Evolutionary conservation across 257 asterid species (phyloP).

Genomic region (Salvia rosmarinus): DNA sequence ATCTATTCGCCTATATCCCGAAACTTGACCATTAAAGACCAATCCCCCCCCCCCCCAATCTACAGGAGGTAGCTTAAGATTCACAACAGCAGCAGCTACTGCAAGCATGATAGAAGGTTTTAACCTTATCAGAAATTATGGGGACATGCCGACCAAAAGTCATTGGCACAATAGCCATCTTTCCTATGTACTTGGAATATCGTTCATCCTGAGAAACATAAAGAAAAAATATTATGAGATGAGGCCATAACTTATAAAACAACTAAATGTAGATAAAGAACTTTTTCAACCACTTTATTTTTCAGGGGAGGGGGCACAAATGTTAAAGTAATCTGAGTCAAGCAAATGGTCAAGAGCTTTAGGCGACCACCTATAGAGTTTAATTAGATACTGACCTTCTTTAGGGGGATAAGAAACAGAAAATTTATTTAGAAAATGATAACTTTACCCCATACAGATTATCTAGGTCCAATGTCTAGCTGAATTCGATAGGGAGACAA

Average conservation of each 20-base stretch:
- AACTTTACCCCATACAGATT: not conserved
- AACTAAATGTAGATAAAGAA: conserved; percentile 21
- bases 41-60: not conserved
- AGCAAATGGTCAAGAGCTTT: conserved; percentile 15
- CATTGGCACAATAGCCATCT: conserved; percentile 91
- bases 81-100: conserved; percentile 16
- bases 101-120: conserved; percentile 29
- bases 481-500: not conserved
- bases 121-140: conserved; percentile 92
- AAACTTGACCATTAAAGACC: not conserved
- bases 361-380: conserved; percentile 6
- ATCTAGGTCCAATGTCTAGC: not conserved
- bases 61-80: conserved; percentile 6
- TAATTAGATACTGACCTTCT: conserved; percentile 1
- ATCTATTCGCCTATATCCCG: not conserved
- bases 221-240: conserved; percentile 26
- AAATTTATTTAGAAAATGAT: not conserved
- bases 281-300: conserved; percentile 7
- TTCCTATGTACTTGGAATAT: conserved; percentile 83
- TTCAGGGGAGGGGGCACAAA: not conserved
- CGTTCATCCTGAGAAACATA: conserved; percentile 77
- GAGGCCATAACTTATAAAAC: conserved; percentile 13
- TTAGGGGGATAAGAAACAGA: not conserved
- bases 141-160: conserved; percentile 98
- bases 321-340: conserved; percentile 16